Evolutionary conservation across 495 filamentous ascomycete species (phyloP).

Genomic region (Daldinia bambusicola): DNA sequence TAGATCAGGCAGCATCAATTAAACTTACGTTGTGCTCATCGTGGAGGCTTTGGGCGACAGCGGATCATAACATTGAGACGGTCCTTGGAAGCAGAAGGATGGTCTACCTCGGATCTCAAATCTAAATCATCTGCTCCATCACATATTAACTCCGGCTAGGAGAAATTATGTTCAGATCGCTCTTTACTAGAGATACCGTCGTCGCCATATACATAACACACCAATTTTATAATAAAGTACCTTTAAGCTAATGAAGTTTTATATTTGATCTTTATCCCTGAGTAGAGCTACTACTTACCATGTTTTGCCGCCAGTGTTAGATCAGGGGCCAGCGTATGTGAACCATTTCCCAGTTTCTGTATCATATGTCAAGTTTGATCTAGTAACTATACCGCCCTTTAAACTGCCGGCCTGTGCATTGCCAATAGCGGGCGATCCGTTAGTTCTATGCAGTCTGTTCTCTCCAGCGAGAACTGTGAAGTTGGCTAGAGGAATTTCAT

Average conservation of each 20-base stretch:
- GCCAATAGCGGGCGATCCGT: slow-evolving; percentile 58
- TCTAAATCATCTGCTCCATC: too few species aligned
- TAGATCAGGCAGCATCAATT: too few species aligned
- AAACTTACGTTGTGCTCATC: too few species aligned
- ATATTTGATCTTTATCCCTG: too few species aligned
- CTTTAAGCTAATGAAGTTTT: too few species aligned
- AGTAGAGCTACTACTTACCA: not conserved
- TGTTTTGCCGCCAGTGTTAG: not conserved
- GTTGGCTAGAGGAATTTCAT: slow-evolving; percentile 67
- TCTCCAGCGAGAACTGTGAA: slow-evolving; percentile 68
- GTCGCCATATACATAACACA: not conserved
- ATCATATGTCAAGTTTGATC: slow-evolving; percentile 60
- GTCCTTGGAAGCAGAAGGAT: too few species aligned
- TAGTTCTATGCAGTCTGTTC: slow-evolving; percentile 61
- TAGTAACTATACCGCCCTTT: slow-evolving; percentile 56
- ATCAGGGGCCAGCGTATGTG: slow-evolving; percentile 30
- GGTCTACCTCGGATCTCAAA: too few species aligned
- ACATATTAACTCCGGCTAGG: too few species aligned
- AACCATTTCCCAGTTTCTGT: slow-evolving; percentile 55
- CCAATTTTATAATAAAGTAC: not conserved
- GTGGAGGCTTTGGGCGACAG: too few species aligned
- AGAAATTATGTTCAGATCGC: too few species aligned
- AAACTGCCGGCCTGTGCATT: slow-evolving; percentile 57
- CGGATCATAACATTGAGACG: too few species aligned
- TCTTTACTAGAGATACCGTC: too few species aligned